These are phyloP conservation scores for Paraconiothyrium brasiliense DNA, from an alignment of 2,329 filamentous ascomycete species.

Conservation along the genomic window DNA sequence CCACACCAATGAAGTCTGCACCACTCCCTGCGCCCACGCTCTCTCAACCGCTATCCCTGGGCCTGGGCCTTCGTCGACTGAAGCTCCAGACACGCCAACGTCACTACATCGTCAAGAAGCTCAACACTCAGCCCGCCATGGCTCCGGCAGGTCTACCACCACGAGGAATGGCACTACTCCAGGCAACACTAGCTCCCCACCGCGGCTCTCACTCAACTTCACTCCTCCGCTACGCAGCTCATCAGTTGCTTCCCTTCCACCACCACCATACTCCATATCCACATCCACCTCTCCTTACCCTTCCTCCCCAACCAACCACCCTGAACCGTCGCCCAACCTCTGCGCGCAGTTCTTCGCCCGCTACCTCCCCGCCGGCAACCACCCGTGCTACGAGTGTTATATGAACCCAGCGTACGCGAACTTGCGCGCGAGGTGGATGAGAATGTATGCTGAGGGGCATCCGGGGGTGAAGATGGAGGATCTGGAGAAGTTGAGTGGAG, in stretches of 20 bases:
- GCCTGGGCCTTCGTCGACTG: conserved; percentile 20
- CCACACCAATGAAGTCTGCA: conserved; percentile 36
- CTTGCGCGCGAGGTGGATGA: conserved; percentile 26
- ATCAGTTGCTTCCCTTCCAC: neutral
- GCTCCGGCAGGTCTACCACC: neutral
- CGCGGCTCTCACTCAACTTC: conserved; percentile 4
- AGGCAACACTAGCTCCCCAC: neutral
- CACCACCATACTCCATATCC: neutral
- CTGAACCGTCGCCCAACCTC: conserved; percentile 19
- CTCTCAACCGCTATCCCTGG: conserved; percentile 18
- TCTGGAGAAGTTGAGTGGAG: conserved; percentile 30
- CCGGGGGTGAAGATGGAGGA: conserved; percentile 26
- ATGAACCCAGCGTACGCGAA: conserved; percentile 26
- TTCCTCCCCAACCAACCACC: neutral
- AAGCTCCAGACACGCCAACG: neutral
- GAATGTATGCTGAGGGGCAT: conserved; percentile 31
- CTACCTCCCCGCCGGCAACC: conserved; percentile 22
- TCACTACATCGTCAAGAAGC: neutral
- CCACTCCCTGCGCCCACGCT: conserved; percentile 38
- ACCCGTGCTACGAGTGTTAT: conserved; percentile 41
- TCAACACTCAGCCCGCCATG: neutral
- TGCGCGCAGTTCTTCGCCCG: conserved; percentile 35
- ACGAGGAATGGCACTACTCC: neutral
- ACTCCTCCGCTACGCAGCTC: neutral
- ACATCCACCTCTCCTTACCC: conserved; percentile 1